Conservation (phyloP, 2,329 filamentous ascomycete species). For the Cladosporium sp. region DNA sequence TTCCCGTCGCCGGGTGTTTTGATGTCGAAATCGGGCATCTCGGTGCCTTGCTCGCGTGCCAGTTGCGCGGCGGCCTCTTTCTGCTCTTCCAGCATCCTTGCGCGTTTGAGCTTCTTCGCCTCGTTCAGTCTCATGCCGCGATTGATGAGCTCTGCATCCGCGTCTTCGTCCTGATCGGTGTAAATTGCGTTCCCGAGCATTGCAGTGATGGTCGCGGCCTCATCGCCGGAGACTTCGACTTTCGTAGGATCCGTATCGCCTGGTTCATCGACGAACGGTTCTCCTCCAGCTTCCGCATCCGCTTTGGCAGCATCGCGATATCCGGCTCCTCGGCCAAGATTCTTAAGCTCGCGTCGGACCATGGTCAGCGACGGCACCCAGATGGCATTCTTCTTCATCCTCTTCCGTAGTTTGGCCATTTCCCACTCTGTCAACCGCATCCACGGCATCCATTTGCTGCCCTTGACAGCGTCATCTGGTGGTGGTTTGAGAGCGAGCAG, state of each 20-base stretch:
- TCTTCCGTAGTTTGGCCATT: slow-evolving; percentile 69
- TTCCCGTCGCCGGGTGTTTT: slow-evolving; percentile 23
- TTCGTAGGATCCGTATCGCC: slow-evolving; percentile 32
- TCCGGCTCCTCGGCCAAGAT: slow-evolving; percentile 55
- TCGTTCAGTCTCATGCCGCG: slow-evolving; percentile 75
- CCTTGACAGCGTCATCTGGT: slow-evolving; percentile 55
- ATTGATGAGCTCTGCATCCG: slow-evolving; percentile 64
- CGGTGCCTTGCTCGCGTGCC: slow-evolving; percentile 28
- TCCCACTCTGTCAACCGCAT: slow-evolving; percentile 63
- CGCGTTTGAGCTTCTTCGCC: slow-evolving; percentile 68
- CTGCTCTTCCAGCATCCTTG: slow-evolving; percentile 52
- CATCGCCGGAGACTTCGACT: slow-evolving; percentile 29
- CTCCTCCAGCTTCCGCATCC: slow-evolving; percentile 62
- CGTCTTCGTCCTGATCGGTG: slow-evolving; percentile 36
- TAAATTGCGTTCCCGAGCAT: slow-evolving; percentile 28
- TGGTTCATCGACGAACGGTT: slow-evolving; percentile 59
- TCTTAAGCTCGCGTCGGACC: slow-evolving; percentile 74
- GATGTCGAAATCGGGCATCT: slow-evolving; percentile 1
- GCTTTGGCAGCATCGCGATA: slow-evolving; percentile 42
- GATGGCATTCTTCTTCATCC: slow-evolving; percentile 88
- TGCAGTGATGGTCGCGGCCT: slow-evolving; percentile 28
- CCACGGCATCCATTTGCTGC: slow-evolving; percentile 61
- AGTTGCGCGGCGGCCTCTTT: slow-evolving; percentile 31
- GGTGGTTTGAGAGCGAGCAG: slow-evolving; percentile 56
- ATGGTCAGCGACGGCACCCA: slow-evolving; percentile 84